Evolutionary conservation across 2,329 filamentous ascomycete species (phyloP).

Genomic region (Penicillium frequentans): DNA sequence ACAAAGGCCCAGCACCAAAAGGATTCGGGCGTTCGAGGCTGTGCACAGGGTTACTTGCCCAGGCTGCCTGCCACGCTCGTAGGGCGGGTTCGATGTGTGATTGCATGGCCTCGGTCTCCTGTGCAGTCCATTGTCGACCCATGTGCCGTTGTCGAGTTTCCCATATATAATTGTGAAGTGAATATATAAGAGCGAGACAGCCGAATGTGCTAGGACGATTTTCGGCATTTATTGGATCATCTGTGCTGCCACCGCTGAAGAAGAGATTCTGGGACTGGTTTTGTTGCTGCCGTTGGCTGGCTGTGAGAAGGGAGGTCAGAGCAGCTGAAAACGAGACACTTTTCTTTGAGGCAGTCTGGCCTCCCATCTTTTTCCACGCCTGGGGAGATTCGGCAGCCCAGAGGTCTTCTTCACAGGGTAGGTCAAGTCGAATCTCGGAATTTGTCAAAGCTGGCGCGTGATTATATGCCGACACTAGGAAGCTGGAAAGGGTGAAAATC

Average conservation of each 20-base stretch:
- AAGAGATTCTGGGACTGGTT: conserved; percentile 44
- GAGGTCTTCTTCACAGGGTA: conserved; percentile 91
- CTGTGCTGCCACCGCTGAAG: conserved; percentile 46
- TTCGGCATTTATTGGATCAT: conserved; percentile 60
- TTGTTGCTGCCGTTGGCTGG: conserved; percentile 64
- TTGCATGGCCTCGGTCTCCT: conserved; percentile 95
- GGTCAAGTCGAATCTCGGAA: conserved; percentile 83
- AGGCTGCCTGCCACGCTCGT: conserved; percentile 90
- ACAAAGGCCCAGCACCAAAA: conserved; percentile 76
- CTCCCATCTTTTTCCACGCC: conserved; percentile 77
- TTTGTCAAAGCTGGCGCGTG: conserved; percentile 89
- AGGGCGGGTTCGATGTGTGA: conserved; percentile 90
- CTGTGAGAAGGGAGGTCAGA: conserved; percentile 74
- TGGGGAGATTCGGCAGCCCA: conserved; percentile 81
- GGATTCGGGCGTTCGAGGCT: conserved; percentile 82
- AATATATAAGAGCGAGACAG: conserved; percentile 87
- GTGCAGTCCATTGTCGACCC: conserved; percentile 82
- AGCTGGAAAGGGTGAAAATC: conserved; percentile 87
- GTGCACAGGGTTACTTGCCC: conserved; percentile 83
- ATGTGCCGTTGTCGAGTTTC: conserved; percentile 90
- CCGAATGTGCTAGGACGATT: conserved; percentile 87
- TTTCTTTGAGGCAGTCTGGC: conserved; percentile 68
- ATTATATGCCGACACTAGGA: conserved; percentile 90
- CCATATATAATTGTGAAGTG: conserved; percentile 97
- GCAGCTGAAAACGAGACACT: conserved; percentile 78